Conservation (phyloP, 805 yeast genomes). For the Yarrowia divulgata region DNA sequence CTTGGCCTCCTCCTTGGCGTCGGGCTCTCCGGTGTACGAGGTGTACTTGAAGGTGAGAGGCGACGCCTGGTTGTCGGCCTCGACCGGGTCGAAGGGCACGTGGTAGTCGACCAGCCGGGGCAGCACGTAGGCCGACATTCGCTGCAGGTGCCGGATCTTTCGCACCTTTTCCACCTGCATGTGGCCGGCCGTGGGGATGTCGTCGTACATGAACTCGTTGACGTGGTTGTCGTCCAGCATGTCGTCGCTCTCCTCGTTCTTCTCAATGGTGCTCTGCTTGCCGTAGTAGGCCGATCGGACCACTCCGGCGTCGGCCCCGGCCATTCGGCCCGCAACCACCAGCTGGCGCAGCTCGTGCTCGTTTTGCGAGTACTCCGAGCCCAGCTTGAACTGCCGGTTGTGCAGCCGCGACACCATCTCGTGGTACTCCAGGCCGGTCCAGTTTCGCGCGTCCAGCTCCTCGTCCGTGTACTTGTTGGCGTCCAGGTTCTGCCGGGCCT, state of each 20-base stretch:
- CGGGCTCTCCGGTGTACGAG: constrained; percentile 70
- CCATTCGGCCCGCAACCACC: constrained; percentile 46
- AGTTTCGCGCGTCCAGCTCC: constrained; percentile 27
- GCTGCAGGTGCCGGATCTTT: constrained; percentile 73
- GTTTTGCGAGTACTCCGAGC: constrained; percentile 44
- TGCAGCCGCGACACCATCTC: constrained; percentile 23
- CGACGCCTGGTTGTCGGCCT: constrained; percentile 41
- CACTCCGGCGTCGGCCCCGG: constrained; percentile 46
- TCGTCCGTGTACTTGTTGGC: constrained; percentile 14
- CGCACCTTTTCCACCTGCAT: constrained; percentile 74
- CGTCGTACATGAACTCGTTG: constrained; percentile 61
- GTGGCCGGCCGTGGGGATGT: constrained; percentile 73
- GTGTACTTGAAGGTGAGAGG: constrained; percentile 69
- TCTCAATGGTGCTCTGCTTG: constrained; percentile 41
- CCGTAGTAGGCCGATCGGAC: constrained; percentile 43
- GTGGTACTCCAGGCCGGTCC: constrained; percentile 16
- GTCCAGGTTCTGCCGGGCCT: constrained; percentile 15
- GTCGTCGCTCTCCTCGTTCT: constrained; percentile 43
- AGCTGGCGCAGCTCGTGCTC: constrained; percentile 46
- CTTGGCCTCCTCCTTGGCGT: constrained; percentile 70
- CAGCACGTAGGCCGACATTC: constrained; percentile 90
- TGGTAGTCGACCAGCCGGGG: constrained; percentile 76
- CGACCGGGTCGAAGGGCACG: constrained; percentile 58
- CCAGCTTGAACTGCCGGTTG: constrained; percentile 28
- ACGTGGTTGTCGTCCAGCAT: constrained; percentile 40